Percentiles rank a stretch among this genome's conserved stretches.
Conservation (phyloP, 2,329 filamentous ascomycete genomes). For the Thelonectria rubi region DNA sequence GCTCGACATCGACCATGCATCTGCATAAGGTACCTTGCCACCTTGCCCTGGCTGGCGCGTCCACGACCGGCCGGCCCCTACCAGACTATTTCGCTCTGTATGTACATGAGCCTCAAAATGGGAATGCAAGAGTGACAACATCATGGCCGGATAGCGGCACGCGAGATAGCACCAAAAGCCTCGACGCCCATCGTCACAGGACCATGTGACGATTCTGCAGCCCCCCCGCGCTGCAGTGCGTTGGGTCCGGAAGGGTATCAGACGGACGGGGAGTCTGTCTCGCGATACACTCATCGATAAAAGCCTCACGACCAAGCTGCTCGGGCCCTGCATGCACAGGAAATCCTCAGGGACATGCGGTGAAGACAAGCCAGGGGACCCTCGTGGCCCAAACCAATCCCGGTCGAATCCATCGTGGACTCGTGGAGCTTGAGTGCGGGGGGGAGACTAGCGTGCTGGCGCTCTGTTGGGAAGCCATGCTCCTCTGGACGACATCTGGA, state of each 20-base stretch:
- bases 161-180: slow-evolving; percentile 19
- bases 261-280: slow-evolving; percentile 10
- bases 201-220: slow-evolving; percentile 28
- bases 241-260: slow-evolving; percentile 16
- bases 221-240: slow-evolving; percentile 21
- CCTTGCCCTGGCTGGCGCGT: slow-evolving; percentile 7
- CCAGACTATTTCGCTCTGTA: background rate
- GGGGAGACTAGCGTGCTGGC: slow-evolving; percentile 29
- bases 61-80: slow-evolving; percentile 10
- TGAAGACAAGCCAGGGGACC: slow-evolving; percentile 33
- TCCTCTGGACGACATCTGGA: slow-evolving; percentile 32
- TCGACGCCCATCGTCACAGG: slow-evolving; percentile 1
- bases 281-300: slow-evolving; percentile 24
- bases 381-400: slow-evolving; percentile 34
- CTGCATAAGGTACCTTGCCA: slow-evolving; percentile 12
- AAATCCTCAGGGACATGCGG: slow-evolving; percentile 38
- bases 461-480: slow-evolving; percentile 32
- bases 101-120: slow-evolving; percentile 7
- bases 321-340: slow-evolving; percentile 23
- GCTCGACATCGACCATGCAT: slow-evolving; percentile 30
- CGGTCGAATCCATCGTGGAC: slow-evolving; percentile 34
- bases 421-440: slow-evolving; percentile 41
- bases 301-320: slow-evolving; percentile 33
- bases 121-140: slow-evolving; percentile 4
- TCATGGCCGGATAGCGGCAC: slow-evolving; percentile 8